Evolutionary conservation across 2,329 filamentous ascomycete genomes (phyloP).

Genomic region (Calonectria pteridis): DNA sequence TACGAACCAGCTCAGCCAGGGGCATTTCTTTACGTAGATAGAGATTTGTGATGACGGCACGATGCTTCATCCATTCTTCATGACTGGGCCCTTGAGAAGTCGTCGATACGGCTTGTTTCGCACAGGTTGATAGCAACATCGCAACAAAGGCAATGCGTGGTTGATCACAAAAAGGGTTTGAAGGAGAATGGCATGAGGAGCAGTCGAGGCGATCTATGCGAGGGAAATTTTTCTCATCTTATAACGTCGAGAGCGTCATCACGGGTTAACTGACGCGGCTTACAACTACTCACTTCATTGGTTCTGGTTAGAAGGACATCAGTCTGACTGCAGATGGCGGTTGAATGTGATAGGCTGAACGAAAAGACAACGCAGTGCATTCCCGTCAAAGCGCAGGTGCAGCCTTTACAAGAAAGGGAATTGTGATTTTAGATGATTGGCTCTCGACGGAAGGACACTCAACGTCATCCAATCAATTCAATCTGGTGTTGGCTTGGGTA

Average conservation of each 20-base stretch:
- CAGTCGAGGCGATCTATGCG: not conserved
- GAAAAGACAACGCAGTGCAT: not conserved
- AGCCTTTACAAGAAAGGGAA: not conserved
- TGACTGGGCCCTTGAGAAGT: constrained; percentile 2
- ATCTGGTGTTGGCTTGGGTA: not conserved
- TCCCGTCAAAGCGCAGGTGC: not conserved
- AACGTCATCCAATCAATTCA: not conserved
- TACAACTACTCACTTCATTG: not conserved
- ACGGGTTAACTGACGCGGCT: not conserved
- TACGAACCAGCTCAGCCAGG: not conserved
- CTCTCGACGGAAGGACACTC: not conserved
- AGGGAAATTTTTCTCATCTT: not conserved
- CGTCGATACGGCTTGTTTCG: not conserved
- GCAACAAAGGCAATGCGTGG: not conserved
- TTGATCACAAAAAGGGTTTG: not conserved
- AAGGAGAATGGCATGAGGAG: not conserved
- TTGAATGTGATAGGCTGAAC: not conserved
- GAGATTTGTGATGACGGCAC: not conserved
- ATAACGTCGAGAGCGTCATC: not conserved
- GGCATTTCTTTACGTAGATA: constrained; percentile 6
- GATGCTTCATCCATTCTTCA: not conserved
- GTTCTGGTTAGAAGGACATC: not conserved
- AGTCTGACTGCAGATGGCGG: not conserved
- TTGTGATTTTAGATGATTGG: constrained; percentile 7
- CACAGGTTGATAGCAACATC: not conserved